Evolutionary conservation across 1,139 yeast species (phyloP).

Genomic region (Geotrichum citri-aurantii): DNA sequence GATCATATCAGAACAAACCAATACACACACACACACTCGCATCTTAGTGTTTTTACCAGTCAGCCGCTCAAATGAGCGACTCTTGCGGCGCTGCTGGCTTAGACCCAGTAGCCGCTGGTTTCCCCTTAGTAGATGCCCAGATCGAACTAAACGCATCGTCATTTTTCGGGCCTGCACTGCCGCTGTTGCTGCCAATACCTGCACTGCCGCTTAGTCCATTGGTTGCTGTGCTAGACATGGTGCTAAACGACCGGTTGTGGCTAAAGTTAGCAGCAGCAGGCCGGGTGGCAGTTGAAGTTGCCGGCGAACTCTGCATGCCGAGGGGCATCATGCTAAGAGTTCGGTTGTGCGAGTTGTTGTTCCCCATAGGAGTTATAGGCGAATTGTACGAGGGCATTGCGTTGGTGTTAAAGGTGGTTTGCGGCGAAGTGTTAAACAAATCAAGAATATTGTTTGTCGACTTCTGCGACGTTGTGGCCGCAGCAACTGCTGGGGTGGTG

Average conservation of each 20-base stretch:
- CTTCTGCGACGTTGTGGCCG: conserved; percentile 25
- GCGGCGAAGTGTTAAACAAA: conserved; percentile 22
- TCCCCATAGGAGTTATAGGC: conserved; percentile 23
- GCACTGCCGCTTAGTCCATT: neutral
- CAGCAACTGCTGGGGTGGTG: conserved; percentile 30
- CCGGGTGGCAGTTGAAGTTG: neutral
- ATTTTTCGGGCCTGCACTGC: conserved; percentile 33
- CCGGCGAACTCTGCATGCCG: neutral
- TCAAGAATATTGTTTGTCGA: conserved; percentile 19
- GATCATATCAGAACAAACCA: no score
- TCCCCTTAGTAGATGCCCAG: conserved; percentile 41
- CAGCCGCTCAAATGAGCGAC: neutral
- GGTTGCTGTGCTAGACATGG: neutral
- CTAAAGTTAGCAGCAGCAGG: neutral
- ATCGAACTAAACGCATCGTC: conserved; percentile 79
- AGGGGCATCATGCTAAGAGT: neutral
- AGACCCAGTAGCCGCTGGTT: neutral
- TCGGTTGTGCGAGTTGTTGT: neutral
- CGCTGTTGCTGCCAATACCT: neutral
- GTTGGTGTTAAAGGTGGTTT: conserved; percentile 17
- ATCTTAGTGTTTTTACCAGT: no score
- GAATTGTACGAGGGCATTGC: conserved; percentile 22
- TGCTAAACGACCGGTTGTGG: neutral
- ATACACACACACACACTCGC: no score
- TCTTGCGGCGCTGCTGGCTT: neutral